Conservation (phyloP, 2,329 filamentous ascomycete genomes). For the Ophiostoma australiae region DNA sequence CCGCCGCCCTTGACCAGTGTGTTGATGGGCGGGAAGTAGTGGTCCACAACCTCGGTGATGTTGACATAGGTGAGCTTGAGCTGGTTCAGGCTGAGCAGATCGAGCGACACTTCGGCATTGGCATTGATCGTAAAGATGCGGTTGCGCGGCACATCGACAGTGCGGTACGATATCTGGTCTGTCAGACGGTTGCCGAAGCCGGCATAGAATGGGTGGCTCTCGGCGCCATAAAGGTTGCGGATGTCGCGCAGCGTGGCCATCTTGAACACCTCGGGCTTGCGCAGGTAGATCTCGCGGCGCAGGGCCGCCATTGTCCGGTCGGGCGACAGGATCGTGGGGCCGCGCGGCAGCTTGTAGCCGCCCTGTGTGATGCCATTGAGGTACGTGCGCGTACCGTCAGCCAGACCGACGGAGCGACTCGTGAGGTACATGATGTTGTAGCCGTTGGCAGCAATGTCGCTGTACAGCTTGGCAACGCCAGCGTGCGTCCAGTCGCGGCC, state of each 20-base stretch:
- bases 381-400: conserved; percentile 85
- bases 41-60: conserved; percentile 95
- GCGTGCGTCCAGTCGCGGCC: conserved; percentile 97
- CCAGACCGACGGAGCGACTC: conserved; percentile 86
- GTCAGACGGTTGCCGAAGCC: conserved; percentile 96
- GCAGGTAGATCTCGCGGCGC: conserved; percentile 84
- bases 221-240: conserved; percentile 73
- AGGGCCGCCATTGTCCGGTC: conserved; percentile 93
- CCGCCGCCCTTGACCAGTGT: conserved; percentile 82
- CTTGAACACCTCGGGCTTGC: conserved; percentile 98
- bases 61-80: conserved; percentile 96
- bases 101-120: conserved; percentile 89
- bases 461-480: conserved; percentile 94
- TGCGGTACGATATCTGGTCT: conserved; percentile 91
- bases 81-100: conserved; percentile 84
- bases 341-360: conserved; percentile 75
- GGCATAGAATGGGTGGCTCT: conserved; percentile 84
- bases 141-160: conserved; percentile 88
- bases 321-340: conserved; percentile 90
- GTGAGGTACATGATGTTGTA: conserved; percentile 99
- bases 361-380: conserved; percentile 86
- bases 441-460: conserved; percentile 88
- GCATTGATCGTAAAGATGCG: conserved; percentile 97
- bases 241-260: conserved; percentile 98
- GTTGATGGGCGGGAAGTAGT: conserved; percentile 92